A percentile compares a stretch with the other conserved stretches of the same genome.
phyloP scores from a whole-genome alignment of 352 stramenopile species.

The Pythium brachiatum region DNA sequence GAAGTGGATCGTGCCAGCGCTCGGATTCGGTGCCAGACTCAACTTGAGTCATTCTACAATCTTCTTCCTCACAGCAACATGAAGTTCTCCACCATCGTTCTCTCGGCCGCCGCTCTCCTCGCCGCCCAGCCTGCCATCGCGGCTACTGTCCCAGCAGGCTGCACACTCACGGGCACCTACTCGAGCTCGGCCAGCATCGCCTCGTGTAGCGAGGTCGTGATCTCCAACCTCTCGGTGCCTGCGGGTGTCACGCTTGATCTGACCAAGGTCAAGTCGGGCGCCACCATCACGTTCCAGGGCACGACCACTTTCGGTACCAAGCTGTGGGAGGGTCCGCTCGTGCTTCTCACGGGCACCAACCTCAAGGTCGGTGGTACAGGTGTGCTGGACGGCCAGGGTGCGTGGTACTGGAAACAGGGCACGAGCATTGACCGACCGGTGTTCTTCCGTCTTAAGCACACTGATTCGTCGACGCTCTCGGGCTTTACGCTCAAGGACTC shows the following conservation, averaged over 20 bases:
- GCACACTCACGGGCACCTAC: constrained; percentile 36
- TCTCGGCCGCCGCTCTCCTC: too few relatives aligned
- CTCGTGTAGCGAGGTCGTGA: constrained; percentile 24
- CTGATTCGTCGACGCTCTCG: constrained; percentile 26
- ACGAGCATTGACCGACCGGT: constrained; percentile 27
- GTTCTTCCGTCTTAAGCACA: constrained; percentile 34
- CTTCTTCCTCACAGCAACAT: too few relatives aligned
- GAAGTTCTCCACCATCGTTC: too few relatives aligned
- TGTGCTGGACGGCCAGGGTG: constrained; percentile 34
- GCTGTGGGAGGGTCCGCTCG: constrained; percentile 33
- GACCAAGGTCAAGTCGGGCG: constrained; percentile 21
- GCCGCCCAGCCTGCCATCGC: too few relatives aligned
- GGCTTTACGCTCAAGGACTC: constrained; percentile 39
- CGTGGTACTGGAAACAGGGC: constrained; percentile 39
- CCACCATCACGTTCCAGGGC: constrained; percentile 34
- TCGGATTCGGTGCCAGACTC: too few relatives aligned
- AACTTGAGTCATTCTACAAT: too few relatives aligned
- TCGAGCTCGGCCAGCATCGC: constrained; percentile 28
- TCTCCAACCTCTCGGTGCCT: constrained; percentile 27
- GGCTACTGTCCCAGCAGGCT: too few relatives aligned
- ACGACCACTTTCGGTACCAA: constrained; percentile 33
- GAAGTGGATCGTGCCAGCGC: too few relatives aligned
- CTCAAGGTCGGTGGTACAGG: constrained; percentile 33
- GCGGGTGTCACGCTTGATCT: constrained; percentile 34
- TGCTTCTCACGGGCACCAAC: constrained; percentile 28